A percentile compares a stretch with the other conserved stretches of the same genome.
Conservation (phyloP, 208 protist species). For the Crithidia fasciculata region DNA sequence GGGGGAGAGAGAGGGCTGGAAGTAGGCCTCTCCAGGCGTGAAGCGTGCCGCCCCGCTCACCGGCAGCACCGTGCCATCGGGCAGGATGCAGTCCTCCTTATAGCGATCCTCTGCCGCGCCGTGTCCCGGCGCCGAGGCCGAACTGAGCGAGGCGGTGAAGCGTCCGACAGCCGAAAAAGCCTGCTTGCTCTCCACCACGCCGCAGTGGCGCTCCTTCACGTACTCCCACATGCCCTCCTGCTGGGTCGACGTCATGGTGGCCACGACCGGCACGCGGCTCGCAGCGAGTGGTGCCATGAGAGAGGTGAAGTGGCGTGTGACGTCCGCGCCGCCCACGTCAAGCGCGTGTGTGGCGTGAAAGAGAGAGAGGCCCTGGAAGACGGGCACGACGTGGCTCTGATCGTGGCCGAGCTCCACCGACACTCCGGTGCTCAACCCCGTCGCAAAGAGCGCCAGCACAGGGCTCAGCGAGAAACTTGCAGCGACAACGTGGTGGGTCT, state of each 20-base stretch:
- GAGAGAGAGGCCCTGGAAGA: slow-evolving; percentile 97
- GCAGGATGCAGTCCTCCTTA: slow-evolving; percentile 65
- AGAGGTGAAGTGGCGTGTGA: slow-evolving; percentile 60
- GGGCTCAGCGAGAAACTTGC: slow-evolving; percentile 81
- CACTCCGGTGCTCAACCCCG: slow-evolving; percentile 84
- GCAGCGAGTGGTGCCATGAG: slow-evolving; percentile 21
- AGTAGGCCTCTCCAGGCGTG: slow-evolving; percentile 69
- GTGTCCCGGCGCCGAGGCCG: not conserved
- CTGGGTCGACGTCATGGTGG: slow-evolving; percentile 44
- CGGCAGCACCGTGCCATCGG: slow-evolving; percentile 77
- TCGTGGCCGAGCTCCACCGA: slow-evolving; percentile 97
- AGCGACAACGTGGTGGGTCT: slow-evolving; percentile 71
- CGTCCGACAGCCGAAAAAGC: slow-evolving; percentile 16
- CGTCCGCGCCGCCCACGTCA: slow-evolving; percentile 77
- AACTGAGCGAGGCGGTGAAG: not conserved
- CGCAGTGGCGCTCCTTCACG: slow-evolving; percentile 89
- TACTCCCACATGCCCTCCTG: slow-evolving; percentile 71
- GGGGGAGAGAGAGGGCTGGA: slow-evolving; percentile 70
- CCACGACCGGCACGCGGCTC: slow-evolving; percentile 39
- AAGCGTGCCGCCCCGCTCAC: slow-evolving; percentile 68
- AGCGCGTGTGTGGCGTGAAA: slow-evolving; percentile 92
- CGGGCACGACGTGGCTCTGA: slow-evolving; percentile 97
- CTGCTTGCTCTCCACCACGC: slow-evolving; percentile 40
- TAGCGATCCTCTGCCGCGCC: slow-evolving; percentile 30
- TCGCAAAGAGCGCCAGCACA: slow-evolving; percentile 89